These are phyloP conservation scores for Aspergillus pseudotamarii DNA, from an alignment of 2,329 filamentous ascomycete genomes.

Conservation along the genomic window DNA sequence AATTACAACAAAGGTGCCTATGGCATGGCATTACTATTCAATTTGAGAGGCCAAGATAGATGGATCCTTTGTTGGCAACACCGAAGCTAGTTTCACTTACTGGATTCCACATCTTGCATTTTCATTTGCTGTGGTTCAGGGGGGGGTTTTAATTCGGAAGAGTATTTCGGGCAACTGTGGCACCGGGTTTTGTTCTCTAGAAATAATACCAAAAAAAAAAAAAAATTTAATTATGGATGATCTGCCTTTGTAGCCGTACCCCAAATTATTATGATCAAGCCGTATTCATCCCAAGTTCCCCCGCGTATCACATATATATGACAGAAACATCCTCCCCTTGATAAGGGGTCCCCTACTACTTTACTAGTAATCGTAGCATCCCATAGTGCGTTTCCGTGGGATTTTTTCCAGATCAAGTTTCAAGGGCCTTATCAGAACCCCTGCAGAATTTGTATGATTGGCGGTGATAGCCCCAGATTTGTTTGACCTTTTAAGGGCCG, in stretches of 20 bases:
- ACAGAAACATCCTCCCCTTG: background rate
- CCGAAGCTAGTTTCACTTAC: conserved; percentile 3
- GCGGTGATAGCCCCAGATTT: conserved; percentile 2
- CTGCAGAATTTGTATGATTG: conserved; percentile 1
- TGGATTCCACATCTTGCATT: background rate
- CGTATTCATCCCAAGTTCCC: background rate
- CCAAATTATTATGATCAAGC: background rate
- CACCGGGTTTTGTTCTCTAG: background rate
- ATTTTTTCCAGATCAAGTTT: background rate
- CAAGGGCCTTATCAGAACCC: background rate
- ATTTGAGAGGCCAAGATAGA: background rate
- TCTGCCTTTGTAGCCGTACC: background rate
- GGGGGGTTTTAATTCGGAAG: background rate
- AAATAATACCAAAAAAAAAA: background rate
- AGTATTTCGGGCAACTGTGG: background rate
- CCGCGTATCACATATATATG: background rate
- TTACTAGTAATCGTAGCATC: background rate
- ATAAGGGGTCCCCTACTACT: background rate
- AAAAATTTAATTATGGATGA: background rate
- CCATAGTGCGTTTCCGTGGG: background rate
- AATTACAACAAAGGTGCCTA: background rate
- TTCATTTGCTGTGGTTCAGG: background rate
- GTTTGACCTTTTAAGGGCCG: conserved; percentile 6
- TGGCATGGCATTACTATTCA: background rate
- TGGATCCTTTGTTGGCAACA: conserved; percentile 2